Percentiles rank a stretch among this genome's conserved stretches.
phyloP scores from a whole-genome alignment of 1,139 yeast genomes.

The Protomyces inouyei region DNA sequence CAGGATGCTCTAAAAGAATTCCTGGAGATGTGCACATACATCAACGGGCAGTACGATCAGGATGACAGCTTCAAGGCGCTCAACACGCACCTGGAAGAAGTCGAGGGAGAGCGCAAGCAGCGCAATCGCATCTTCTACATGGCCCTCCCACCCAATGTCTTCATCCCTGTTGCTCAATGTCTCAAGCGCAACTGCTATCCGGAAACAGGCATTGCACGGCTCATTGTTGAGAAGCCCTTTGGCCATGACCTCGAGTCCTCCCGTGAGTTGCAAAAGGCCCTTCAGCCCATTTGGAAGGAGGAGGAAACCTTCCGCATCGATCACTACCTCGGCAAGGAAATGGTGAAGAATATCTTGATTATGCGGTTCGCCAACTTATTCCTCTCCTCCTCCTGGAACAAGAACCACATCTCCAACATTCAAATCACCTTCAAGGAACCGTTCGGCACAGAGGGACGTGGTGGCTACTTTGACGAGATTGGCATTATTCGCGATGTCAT shows the following conservation, averaged over 20 bases:
- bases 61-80: constrained; percentile 65
- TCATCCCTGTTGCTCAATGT: constrained; percentile 69
- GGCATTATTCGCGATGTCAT: constrained; percentile 97
- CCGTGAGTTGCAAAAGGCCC: constrained; percentile 64
- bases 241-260: constrained; percentile 85
- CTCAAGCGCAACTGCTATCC: constrained; percentile 69
- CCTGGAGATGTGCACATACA: constrained; percentile 59
- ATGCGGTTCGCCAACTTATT: constrained; percentile 86
- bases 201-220: constrained; percentile 61
- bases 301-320: constrained; percentile 93
- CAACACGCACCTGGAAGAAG: constrained; percentile 51
- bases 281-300: constrained; percentile 84
- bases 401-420: constrained; percentile 65
- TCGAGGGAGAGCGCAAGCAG: constrained; percentile 46
- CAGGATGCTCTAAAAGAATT: constrained; percentile 48
- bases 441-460: constrained; percentile 97
- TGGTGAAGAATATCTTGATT: constrained; percentile 89
- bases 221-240: constrained; percentile 94
- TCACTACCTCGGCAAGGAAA: constrained; percentile 94
- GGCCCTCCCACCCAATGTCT: constrained; percentile 92
- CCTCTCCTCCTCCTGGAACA: constrained; percentile 82
- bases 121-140: constrained; percentile 69
- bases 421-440: constrained; percentile 93
- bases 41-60: constrained; percentile 73
- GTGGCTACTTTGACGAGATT: constrained; percentile 91